These are phyloP conservation scores for Periconia sp. DNA, from an alignment of 2,329 filamentous ascomycete species.

Conservation along the genomic window DNA sequence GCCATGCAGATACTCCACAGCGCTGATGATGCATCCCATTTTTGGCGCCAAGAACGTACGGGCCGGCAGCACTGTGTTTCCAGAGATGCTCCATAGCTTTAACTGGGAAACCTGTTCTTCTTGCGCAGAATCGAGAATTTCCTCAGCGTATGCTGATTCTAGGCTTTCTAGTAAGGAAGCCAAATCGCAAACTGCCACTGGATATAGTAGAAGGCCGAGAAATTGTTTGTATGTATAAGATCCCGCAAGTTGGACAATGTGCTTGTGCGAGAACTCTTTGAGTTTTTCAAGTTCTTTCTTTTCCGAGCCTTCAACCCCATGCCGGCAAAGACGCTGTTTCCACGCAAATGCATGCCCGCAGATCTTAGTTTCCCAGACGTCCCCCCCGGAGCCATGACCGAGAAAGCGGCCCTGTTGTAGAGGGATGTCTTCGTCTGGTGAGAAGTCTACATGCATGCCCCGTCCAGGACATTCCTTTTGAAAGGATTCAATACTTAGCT, in stretches of 20 bases:
- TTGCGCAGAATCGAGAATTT: background rate
- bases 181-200: slow-evolving; percentile 28
- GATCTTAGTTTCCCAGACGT: slow-evolving; percentile 25
- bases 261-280: slow-evolving; percentile 23
- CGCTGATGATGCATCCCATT: slow-evolving; percentile 22
- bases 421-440: slow-evolving; percentile 12
- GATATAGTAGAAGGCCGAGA: slow-evolving; percentile 26
- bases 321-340: slow-evolving; percentile 23
- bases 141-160: slow-evolving; percentile 5
- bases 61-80: background rate
- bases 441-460: slow-evolving; percentile 11
- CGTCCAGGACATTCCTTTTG: slow-evolving; percentile 9
- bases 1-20: slow-evolving; percentile 26
- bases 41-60: slow-evolving; percentile 8
- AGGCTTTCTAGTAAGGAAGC: slow-evolving; percentile 20
- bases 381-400: slow-evolving; percentile 24
- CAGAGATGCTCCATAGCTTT: background rate
- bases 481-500: background rate
- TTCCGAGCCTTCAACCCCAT: slow-evolving; percentile 16
- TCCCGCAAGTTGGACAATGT: slow-evolving; percentile 28
- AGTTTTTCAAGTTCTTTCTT: slow-evolving; percentile 30
- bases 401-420: slow-evolving; percentile 21
- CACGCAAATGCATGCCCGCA: slow-evolving; percentile 22
- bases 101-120: no score
- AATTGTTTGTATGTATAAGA: slow-evolving; percentile 25